Conservation (phyloP, 148 eudicot genomes). For the Camellia japonica region DNA sequence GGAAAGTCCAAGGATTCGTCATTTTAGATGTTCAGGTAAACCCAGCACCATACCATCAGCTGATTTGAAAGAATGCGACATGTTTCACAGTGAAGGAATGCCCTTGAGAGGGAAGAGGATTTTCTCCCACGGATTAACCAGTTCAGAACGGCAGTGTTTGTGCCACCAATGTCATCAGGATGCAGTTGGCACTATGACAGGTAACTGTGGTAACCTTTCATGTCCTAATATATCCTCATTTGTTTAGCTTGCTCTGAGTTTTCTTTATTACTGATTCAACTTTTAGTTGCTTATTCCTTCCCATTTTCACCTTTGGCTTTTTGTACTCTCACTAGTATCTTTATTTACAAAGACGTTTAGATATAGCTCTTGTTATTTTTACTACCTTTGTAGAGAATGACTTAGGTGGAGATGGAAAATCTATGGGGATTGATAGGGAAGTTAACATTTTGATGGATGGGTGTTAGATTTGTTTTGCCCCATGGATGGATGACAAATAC, state of each 20-base stretch:
- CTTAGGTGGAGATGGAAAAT: no score
- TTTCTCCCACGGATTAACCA: background rate
- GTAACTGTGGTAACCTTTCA: conserved; percentile 10
- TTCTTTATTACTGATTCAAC: background rate
- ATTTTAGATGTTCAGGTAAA: conserved; percentile 6
- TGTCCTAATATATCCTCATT: background rate
- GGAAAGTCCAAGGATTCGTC: conserved; percentile 9
- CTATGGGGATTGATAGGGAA: no score
- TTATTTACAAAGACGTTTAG: no score
- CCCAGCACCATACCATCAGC: conserved; percentile 5
- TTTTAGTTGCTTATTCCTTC: background rate
- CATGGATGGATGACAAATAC: no score
- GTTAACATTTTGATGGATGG: no score
- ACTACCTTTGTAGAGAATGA: no score
- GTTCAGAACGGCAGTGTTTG: background rate
- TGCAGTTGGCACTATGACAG: conserved; percentile 12
- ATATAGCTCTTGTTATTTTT: no score
- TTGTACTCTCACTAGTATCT: no score
- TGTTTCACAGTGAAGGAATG: background rate
- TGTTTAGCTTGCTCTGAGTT: background rate
- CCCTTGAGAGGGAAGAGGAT: conserved; percentile 7
- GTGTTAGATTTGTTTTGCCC: no score
- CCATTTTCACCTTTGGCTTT: background rate
- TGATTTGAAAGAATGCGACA: background rate
- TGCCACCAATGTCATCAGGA: conserved; percentile 9